These are phyloP conservation scores for Deinandra increscens DNA, from an alignment of 129 eudicot genomes.

Conservation along the genomic window DNA sequence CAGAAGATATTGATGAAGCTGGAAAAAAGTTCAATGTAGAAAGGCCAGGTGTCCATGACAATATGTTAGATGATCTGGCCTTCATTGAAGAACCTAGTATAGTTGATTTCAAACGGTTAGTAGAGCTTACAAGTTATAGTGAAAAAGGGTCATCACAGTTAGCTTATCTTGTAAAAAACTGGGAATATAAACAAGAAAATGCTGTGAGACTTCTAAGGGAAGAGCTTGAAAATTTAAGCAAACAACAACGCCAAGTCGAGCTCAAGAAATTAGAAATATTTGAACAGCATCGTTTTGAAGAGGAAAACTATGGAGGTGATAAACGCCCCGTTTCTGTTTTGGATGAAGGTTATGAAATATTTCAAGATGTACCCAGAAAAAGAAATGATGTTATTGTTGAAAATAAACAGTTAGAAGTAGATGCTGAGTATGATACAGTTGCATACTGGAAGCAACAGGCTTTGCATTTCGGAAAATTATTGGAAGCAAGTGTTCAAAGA, in stretches of 20 bases:
- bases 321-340: slow-evolving; percentile 66
- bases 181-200: slow-evolving; percentile 84
- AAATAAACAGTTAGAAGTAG: slow-evolving; percentile 56
- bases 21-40: slow-evolving; percentile 78
- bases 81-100: slow-evolving; percentile 55
- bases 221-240: slow-evolving; percentile 77
- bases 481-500: slow-evolving; percentile 81
- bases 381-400: slow-evolving; percentile 49
- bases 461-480: slow-evolving; percentile 54
- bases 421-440: slow-evolving; percentile 74
- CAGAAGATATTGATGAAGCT: slow-evolving; percentile 78
- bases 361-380: slow-evolving; percentile 63
- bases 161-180: slow-evolving; percentile 65
- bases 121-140: slow-evolving; percentile 72
- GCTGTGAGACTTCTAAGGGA: slow-evolving; percentile 81
- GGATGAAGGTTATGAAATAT: slow-evolving; percentile 57
- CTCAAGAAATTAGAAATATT: slow-evolving; percentile 78
- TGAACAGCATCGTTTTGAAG: slow-evolving; percentile 80
- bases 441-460: slow-evolving; percentile 87
- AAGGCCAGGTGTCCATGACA: slow-evolving; percentile 60
- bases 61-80: slow-evolving; percentile 64
- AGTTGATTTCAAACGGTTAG: slow-evolving; percentile 64
- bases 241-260: slow-evolving; percentile 76
- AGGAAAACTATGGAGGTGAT: slow-evolving; percentile 52
- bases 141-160: slow-evolving; percentile 84